Base-by-base conservation (phyloP, 2,329 filamentous ascomycete genomes). In the Botrytis cinerea region DNA sequence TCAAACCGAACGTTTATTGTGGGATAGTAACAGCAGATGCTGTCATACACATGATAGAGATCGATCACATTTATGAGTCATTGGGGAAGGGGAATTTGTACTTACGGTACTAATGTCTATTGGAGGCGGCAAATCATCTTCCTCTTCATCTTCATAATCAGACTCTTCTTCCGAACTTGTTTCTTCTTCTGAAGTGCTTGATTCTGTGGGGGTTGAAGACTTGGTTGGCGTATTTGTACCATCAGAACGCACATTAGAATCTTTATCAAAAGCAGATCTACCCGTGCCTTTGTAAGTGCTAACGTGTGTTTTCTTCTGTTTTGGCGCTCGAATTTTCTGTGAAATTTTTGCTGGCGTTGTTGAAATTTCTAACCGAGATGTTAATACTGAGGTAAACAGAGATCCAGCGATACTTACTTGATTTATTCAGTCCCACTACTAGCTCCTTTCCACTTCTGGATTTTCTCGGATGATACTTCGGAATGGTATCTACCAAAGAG, bases 111-210 rank as follows among this genome's bases (percentile, higher is more conserved):
- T 80, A 38, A 81, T 75, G 59, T 81, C 78, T 57, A 75, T 74
- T 14, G 78, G 51, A 1, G 77, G 74, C 61, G 63, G 73, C 35
- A 73, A 20, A 16, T 80, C 78, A n/a, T 75, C 75, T 28, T 75
- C 75, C 57, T 79, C 78, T 4, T 79, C 78, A 59, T 81, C 80
- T 62, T 80, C 80, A 62, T 81, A 80, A 45, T 80, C 79, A 22
- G 79, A 80, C 57, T 81, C 79, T 70, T 80, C 80, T 70, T 80
- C 80, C 7, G 79, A 81, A 67, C 77, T 80, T 48, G 74, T 77
- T 59, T 81, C 79, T 25, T 80, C 77, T 43, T 80, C 80, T 4
- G 78, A 79, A 48, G 80, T 80, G 61, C 80, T 80, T 71, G 79
- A 76, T 59, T 81, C 80, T 12, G 73, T 78, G 25, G 76, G 73